A percentile compares a stretch with the other conserved stretches of the same genome.
Conservation (phyloP, 768 basidiomycete genomes). For the Sporobolomyces phaffii region DNA sequence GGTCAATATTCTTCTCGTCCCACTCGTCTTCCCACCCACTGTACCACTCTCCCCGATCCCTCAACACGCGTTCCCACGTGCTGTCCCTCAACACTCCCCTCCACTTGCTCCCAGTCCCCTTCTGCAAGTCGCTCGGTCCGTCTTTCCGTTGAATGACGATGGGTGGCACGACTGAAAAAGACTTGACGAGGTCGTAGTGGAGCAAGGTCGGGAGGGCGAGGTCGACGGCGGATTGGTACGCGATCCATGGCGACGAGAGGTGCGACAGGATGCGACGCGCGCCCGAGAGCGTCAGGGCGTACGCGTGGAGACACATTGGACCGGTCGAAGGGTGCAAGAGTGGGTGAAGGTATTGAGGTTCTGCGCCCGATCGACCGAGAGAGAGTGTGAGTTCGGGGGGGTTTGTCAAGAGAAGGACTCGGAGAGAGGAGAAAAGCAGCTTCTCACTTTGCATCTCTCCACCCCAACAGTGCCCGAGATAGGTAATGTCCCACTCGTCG, state of each 20-base stretch:
- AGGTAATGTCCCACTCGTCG: conserved; percentile 35
- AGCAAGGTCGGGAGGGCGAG: conserved; percentile 34
- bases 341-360: conserved; percentile 41
- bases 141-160: conserved; percentile 43
- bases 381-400: not conserved
- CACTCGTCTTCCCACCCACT: conserved; percentile 25
- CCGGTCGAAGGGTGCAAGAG: conserved; percentile 36
- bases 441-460: conserved; percentile 34
- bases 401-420: not conserved
- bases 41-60: conserved; percentile 25
- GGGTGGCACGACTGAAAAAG: conserved; percentile 38
- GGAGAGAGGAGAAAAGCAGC: not conserved
- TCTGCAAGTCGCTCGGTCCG: conserved; percentile 36
- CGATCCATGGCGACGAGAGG: conserved; percentile 38
- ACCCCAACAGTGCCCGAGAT: conserved; percentile 43
- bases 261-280: conserved; percentile 22
- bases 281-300: conserved; percentile 39
- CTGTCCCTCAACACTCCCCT: conserved; percentile 38
- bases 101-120: conserved; percentile 38
- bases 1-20: conserved; percentile 14
- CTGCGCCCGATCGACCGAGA: conserved; percentile 1
- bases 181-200: conserved; percentile 11
- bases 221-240: conserved; percentile 41
- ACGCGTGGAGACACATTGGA: conserved; percentile 43
- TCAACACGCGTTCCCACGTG: conserved; percentile 36